Evolutionary conservation across 768 basidiomycete species (phyloP).

Genomic region (Gymnopilus junonius): DNA sequence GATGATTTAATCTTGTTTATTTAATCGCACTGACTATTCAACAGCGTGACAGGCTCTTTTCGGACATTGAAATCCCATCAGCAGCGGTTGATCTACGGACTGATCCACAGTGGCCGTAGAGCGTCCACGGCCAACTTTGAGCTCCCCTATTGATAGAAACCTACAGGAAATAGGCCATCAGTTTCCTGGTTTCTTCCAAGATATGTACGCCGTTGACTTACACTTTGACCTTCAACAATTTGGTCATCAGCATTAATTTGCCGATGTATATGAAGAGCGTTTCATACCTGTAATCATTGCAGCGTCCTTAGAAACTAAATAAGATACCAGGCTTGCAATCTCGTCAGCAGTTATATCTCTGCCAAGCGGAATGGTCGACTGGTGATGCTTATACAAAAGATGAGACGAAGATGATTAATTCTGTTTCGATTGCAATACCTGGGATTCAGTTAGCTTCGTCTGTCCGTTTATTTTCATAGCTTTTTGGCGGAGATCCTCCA

Average conservation of each 20-base stretch:
- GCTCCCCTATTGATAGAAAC: slow-evolving; percentile 28
- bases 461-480: not conserved
- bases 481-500: slow-evolving; percentile 3
- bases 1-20: no score
- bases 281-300: slow-evolving; percentile 38
- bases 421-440: no score
- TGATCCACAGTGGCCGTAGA: no score
- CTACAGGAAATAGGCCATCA: not conserved
- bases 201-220: slow-evolving; percentile 1
- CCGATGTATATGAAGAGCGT: not conserved
- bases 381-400: no score
- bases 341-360: slow-evolving; percentile 29
- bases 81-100: no score
- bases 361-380: not conserved
- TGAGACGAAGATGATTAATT: no score
- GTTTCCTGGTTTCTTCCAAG: not conserved
- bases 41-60: no score
- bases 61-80: no score
- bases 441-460: no score
- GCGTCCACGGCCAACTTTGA: no score
- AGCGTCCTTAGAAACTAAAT: slow-evolving; percentile 39
- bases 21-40: no score
- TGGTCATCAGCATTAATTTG: not conserved
- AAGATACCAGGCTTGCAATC: slow-evolving; percentile 40
- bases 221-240: slow-evolving; percentile 18